Conservation (phyloP, 768 basidiomycete genomes). For the Tephrocybe sp. region DNA sequence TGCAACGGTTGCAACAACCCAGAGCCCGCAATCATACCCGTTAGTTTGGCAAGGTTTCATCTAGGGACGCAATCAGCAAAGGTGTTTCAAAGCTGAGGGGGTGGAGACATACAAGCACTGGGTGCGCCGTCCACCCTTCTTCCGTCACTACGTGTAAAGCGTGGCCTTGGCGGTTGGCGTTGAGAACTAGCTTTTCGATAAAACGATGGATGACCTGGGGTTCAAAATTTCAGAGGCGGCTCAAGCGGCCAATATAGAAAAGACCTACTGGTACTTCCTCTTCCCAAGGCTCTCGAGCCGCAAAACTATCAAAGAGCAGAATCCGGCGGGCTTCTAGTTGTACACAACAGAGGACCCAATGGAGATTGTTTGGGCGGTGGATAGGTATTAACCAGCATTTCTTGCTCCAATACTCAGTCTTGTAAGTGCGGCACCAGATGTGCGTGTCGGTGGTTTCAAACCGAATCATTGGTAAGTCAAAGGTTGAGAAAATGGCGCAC, state of each 20-base stretch:
- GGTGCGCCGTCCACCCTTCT: constrained; percentile 12
- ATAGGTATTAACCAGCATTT: constrained; percentile 36
- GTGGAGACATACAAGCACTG: neutral
- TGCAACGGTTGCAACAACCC: constrained; percentile 11
- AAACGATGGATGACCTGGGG: constrained; percentile 15
- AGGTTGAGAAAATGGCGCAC: constrained; percentile 16
- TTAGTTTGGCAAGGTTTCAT: constrained; percentile 7
- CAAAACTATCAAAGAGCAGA: constrained; percentile 32
- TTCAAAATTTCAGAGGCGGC: too few relatives aligned
- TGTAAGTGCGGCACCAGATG: constrained; percentile 19
- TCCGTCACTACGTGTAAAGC: constrained; percentile 1
- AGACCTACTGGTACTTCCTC: constrained; percentile 8
- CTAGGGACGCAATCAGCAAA: neutral
- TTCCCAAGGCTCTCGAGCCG: constrained; percentile 3
- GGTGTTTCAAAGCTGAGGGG: neutral
- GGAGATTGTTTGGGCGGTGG: constrained; percentile 21
- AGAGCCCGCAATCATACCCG: constrained; percentile 10
- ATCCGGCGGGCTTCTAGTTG: constrained; percentile 12
- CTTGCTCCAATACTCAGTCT: constrained; percentile 27
- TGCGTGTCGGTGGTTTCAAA: constrained; percentile 15
- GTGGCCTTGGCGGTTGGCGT: too few relatives aligned
- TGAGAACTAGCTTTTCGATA: constrained; percentile 8
- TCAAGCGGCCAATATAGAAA: too few relatives aligned
- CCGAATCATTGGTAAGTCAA: constrained; percentile 16
- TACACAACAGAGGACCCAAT: constrained; percentile 33